Evolutionary conservation across 2,329 filamentous ascomycete species (phyloP).

Genomic region (Fusarium keratoplasticum): DNA sequence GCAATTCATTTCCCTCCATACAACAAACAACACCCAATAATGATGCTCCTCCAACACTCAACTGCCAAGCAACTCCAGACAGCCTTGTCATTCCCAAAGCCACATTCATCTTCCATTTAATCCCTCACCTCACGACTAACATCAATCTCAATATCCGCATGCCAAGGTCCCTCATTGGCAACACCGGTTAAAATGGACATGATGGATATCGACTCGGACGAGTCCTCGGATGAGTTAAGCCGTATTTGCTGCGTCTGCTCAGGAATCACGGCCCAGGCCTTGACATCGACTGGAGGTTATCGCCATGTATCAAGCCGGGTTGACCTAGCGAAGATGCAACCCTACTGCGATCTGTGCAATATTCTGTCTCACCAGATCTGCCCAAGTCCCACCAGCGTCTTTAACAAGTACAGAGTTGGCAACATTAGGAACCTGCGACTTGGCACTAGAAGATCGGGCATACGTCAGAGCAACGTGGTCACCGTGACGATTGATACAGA

Average conservation of each 20-base stretch:
- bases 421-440: background rate
- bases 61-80: background rate
- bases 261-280: background rate
- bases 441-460: background rate
- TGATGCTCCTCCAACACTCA: background rate
- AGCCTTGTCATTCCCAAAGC: background rate
- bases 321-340: background rate
- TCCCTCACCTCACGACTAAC: background rate
- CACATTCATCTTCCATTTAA: background rate
- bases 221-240: background rate
- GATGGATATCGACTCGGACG: background rate
- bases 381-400: background rate
- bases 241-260: background rate
- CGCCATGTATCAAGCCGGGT: background rate
- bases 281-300: background rate
- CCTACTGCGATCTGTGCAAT: background rate
- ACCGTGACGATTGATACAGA: background rate
- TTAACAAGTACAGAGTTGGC: background rate
- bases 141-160: background rate
- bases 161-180: background rate
- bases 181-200: background rate
- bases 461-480: background rate
- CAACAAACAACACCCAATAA: background rate
- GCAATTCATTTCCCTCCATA: background rate
- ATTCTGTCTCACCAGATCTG: background rate